Percentiles rank a stretch among this genome's conserved stretches.
Conservation (phyloP, 768 basidiomycete genomes). For the Tricholoma hemisulphureum region DNA sequence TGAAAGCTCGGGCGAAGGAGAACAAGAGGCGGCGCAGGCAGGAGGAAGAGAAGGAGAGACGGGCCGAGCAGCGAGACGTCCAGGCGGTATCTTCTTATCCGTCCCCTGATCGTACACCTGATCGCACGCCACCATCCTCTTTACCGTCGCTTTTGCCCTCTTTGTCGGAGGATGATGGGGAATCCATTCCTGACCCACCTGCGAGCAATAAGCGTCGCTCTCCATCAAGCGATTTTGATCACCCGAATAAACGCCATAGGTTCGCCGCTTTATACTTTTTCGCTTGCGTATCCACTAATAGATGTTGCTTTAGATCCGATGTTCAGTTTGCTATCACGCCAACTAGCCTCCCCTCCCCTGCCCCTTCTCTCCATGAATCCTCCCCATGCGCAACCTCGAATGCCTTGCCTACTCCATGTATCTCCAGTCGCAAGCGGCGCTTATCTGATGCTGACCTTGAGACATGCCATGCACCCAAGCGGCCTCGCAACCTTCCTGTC, state of each 20-base stretch:
- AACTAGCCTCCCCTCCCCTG: constrained; percentile 11
- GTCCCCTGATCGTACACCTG: constrained; percentile 17
- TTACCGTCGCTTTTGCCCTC: too few relatives aligned
- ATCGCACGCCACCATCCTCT: constrained; percentile 1
- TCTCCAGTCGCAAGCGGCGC: constrained; percentile 33
- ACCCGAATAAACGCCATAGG: constrained; percentile 16
- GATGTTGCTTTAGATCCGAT: neutral
- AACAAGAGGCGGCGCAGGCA: constrained; percentile 1
- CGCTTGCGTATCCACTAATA: neutral
- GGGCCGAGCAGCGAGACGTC: neutral
- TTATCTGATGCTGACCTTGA: constrained; percentile 30
- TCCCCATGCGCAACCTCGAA: constrained; percentile 3
- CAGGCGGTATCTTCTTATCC: constrained; percentile 15
- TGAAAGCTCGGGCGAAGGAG: constrained; percentile 10
- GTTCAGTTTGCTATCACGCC: neutral
- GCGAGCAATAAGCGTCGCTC: constrained; percentile 12
- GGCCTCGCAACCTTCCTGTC: constrained; percentile 15
- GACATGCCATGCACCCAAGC: constrained; percentile 19
- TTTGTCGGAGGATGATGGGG: constrained; percentile 1
- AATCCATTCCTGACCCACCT: neutral
- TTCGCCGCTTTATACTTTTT: neutral
- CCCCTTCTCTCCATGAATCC: constrained; percentile 4
- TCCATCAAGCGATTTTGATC: constrained; percentile 1
- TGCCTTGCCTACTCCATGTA: constrained; percentile 7
- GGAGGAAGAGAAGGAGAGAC: constrained; percentile 1